Evolutionary conservation across 805 yeast genomes (phyloP), one percentile per base, ranked within the genome.

Genomic region (Candida andamanensis): DNA sequence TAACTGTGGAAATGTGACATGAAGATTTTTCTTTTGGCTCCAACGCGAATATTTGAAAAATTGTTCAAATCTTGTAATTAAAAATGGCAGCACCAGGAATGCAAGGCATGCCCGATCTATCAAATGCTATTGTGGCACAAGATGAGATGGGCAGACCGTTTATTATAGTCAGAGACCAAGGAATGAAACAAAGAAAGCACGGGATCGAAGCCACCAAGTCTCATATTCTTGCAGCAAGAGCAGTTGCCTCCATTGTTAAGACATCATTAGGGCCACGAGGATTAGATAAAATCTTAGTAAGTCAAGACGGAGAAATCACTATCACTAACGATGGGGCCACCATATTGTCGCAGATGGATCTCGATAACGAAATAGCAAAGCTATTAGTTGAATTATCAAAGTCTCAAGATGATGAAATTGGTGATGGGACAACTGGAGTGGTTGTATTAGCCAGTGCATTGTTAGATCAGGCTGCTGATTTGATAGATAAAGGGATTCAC

Each of bases 101-200:
- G 33, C 57, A 51, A 39, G 63, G 53, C 26, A 73, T 78, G 83
- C 95, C 96, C 24, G 98, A 92, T 59, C 69, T 92, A 74, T 89
- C 97, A 46, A 92, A 94, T 53, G 98, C 98, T 61, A 87, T 92
- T 49, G 86, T 92, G 68, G 97, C 98, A 3, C 98, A 90, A 62
- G 99, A 92, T 58, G 99, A 92, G 61, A 85, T 84, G 89, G 99
- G 99, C 14, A 80, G 98, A 61, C 99, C 99, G 14, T 86, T 92
- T 57, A 90, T 92, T 54, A 92, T 92, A 56, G 99, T 92, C 33
- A 78, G 92, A 56, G 99, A 92, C 56, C 76, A 63, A 52, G 78
- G 76, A 22, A 56, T 58, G 86, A 92, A 56, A 87, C 97, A 40
- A 71, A 78, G 58, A 74, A 65, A 62, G 37, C 71, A 64, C 38